Evolutionary conservation across 164 flowering plant genomes (phyloP).

Genomic region (Magnolia officinalis): DNA sequence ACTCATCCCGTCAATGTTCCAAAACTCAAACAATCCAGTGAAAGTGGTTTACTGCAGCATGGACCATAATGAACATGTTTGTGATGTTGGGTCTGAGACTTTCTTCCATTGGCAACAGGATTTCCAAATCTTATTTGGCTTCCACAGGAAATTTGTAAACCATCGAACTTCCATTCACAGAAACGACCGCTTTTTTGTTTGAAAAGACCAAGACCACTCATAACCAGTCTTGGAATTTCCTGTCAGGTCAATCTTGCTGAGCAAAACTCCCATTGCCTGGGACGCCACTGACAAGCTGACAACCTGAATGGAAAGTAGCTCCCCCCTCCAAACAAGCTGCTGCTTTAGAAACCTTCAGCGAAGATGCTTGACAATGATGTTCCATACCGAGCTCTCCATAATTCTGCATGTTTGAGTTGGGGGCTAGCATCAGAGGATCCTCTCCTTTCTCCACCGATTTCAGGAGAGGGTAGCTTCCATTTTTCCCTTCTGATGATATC

Average conservation of each 20-base stretch:
- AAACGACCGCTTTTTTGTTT: neutral
- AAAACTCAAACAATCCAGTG: neutral
- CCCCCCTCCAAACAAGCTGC: neutral
- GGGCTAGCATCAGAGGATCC: neutral
- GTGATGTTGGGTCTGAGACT: too few relatives aligned
- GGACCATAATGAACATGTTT: too few relatives aligned
- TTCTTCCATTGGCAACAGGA: neutral
- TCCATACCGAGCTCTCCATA: neutral
- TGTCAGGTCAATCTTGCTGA: neutral
- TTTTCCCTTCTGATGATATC: conserved; percentile 3
- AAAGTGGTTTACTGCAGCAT: neutral
- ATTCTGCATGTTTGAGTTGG: neutral
- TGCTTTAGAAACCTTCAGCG: neutral
- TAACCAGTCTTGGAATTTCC: neutral
- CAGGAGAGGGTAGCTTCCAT: neutral
- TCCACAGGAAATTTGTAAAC: neutral
- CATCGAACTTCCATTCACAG: neutral
- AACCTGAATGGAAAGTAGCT: neutral
- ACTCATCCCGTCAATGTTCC: neutral
- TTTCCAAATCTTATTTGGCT: neutral
- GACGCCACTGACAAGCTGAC: neutral
- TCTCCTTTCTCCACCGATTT: neutral
- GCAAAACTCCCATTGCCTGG: conserved; percentile 5
- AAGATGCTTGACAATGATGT: neutral
- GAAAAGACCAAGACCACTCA: neutral